phyloP scores from a whole-genome alignment of 2,329 filamentous ascomycete species.

The Rutstroemia sp. region DNA sequence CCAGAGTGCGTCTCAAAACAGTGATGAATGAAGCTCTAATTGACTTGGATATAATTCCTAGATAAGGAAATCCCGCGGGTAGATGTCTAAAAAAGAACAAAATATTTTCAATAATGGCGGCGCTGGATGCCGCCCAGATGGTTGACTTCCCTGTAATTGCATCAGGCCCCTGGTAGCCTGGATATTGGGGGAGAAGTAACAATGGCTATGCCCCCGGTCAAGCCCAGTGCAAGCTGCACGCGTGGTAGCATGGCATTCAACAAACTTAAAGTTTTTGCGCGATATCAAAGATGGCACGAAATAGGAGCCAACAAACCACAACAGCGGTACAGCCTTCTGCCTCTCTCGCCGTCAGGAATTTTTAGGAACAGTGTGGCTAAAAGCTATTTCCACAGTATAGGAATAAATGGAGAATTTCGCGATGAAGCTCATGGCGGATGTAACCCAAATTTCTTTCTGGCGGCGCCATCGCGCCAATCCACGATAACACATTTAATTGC shows the following conservation, averaged over 20 bases:
- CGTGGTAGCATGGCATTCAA: too few relatives aligned
- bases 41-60: background rate
- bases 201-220: too few relatives aligned
- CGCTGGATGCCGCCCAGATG: background rate
- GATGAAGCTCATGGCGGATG: too few relatives aligned
- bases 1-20: background rate
- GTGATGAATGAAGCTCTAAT: background rate
- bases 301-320: background rate
- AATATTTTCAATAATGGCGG: background rate
- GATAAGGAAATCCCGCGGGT: background rate
- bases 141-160: background rate
- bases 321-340: background rate
- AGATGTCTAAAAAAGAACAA: background rate
- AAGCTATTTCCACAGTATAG: too few relatives aligned
- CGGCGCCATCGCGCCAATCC: background rate
- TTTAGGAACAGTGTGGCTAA: too few relatives aligned
- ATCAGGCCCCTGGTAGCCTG: background rate
- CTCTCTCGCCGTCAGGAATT: too few relatives aligned
- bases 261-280: too few relatives aligned
- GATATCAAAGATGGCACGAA: background rate
- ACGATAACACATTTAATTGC: background rate
- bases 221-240: too few relatives aligned
- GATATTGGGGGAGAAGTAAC: too few relatives aligned
- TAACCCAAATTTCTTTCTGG: too few relatives aligned
- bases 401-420: too few relatives aligned